Evolutionary conservation across 331 rosid genomes (phyloP).

Genomic region (Spiraea crenata): DNA sequence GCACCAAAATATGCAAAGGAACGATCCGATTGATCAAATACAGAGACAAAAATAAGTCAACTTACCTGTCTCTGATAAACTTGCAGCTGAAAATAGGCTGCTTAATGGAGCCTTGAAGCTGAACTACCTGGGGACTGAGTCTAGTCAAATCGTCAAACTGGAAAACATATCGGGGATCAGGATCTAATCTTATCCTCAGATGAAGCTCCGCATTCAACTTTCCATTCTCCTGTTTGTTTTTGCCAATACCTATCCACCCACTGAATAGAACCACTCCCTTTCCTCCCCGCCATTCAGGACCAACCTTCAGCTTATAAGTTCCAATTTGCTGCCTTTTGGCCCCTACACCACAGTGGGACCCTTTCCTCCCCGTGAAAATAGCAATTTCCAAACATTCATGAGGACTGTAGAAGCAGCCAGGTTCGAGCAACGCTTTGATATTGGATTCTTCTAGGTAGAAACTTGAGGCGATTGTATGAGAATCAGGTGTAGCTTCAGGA

Average conservation of each 20-base stretch:
- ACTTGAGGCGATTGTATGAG: constrained; percentile 65
- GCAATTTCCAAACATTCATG: constrained; percentile 80
- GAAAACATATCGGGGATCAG: constrained; percentile 91
- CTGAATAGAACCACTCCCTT: constrained; percentile 67
- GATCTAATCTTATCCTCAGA: constrained; percentile 76
- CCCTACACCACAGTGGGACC: constrained; percentile 76
- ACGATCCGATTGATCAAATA: not conserved
- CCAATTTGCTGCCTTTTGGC: constrained; percentile 84
- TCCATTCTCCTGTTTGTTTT: constrained; percentile 62
- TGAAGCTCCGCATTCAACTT: constrained; percentile 73
- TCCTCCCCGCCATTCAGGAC: constrained; percentile 85
- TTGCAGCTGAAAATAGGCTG: constrained; percentile 94
- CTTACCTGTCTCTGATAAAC: constrained; percentile 87
- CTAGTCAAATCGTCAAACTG: constrained; percentile 72
- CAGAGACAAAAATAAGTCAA: constrained; percentile 15
- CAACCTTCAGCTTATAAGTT: constrained; percentile 68
- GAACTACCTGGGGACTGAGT: constrained; percentile 85
- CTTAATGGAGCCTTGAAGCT: constrained; percentile 76
- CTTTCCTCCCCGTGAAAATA: constrained; percentile 75
- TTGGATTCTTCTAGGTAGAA: constrained; percentile 88
- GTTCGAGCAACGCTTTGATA: constrained; percentile 73
- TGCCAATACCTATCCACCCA: constrained; percentile 86
- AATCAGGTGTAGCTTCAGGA: constrained; percentile 56
- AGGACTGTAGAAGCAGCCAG: constrained; percentile 77
- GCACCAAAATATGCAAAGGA: too few species aligned